Percentiles rank a stretch among this genome's conserved stretches.
phyloP scores from a whole-genome alignment of 2,329 filamentous ascomycete genomes.

The Colletotrichum cordylinicola region DNA sequence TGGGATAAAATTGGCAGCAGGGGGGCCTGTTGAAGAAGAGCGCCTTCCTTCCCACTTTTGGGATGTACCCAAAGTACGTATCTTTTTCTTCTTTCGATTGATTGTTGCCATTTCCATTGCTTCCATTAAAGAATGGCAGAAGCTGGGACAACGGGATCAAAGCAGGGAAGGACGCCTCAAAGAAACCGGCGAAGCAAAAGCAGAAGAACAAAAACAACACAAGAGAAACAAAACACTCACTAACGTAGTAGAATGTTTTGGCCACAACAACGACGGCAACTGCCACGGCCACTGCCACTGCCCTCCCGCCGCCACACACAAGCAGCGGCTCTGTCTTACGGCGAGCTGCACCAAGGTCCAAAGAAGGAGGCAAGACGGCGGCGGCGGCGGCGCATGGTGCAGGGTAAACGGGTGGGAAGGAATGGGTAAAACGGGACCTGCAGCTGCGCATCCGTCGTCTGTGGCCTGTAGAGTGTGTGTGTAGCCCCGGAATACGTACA shows the following conservation, averaged over 20 bases:
- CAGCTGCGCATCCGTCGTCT: neutral
- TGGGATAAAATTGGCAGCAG: neutral
- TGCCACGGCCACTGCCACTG: constrained; percentile 43
- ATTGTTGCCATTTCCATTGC: neutral
- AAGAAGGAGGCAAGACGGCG: neutral
- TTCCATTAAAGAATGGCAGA: neutral
- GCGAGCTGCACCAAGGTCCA: neutral
- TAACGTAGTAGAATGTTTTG: neutral
- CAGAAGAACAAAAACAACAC: neutral
- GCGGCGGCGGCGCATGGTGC: neutral
- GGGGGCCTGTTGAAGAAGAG: constrained; percentile 1
- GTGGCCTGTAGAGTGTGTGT: neutral
- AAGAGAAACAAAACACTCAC: neutral
- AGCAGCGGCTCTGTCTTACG: neutral
- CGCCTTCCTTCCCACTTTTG: neutral
- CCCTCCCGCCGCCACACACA: constrained; percentile 12
- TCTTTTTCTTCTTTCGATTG: neutral
- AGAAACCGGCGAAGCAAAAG: neutral
- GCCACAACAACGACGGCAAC: constrained; percentile 22
- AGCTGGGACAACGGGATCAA: neutral
- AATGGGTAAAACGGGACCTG: constrained; percentile 13
- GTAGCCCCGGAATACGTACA: neutral
- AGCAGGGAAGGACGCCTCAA: neutral
- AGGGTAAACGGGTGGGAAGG: neutral
- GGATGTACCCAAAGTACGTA: neutral